Base-by-base conservation (phyloP, 768 basidiomycete species). In the Collybia mongolica region DNA sequence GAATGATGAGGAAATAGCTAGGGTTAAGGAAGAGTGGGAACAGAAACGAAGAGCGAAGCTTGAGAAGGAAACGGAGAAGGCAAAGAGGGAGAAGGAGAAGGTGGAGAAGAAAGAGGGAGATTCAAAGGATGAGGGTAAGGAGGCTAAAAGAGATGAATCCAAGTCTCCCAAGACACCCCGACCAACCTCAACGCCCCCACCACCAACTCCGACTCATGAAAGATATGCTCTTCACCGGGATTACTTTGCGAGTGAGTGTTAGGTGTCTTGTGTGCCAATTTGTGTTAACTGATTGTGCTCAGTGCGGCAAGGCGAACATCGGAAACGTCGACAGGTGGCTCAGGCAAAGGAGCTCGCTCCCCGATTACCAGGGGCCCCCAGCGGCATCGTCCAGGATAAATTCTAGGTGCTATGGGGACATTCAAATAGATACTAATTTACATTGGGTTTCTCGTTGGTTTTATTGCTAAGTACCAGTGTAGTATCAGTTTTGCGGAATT, bases 221-320 rank as follows among this genome's bases (percentile, higher is more conserved):
- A 81, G 83, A 54, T 97, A 86, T 61, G 72, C 77, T 7, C 73
- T 97, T n/a, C 92, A 96, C 68, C 80, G 92, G 36, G 81, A 88
- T 54, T 83, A 90, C 53, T 97, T 90, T 64, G 72, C 75, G 17
- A 75, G 78, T 80, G 61, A 69, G 69, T 64, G 35, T 26, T 26
- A 7, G 39, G 42, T 39, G 54, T 37, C 29, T 17, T 28, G 18
- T 17, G 2, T 15, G 4, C 3, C 29, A 5, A 15, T 48, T 47
- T 17, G 46, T 23, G 18, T 20, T 53, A 24, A 55, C 38, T 46
- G 36, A 5, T 38, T 3, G 23, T 44, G 29, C 76, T 4, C 7
- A 66, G 84, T 96, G 80, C 81, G 94, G 20, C 80, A 82, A 52
- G 70, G 73, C 9, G 92, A 93, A 60, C 86, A 92, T 60, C 80